Percentiles rank a stretch among this genome's conserved stretches.
Conservation (phyloP, 2,329 filamentous ascomycete genomes). For the Diaporthe batatas region DNA sequence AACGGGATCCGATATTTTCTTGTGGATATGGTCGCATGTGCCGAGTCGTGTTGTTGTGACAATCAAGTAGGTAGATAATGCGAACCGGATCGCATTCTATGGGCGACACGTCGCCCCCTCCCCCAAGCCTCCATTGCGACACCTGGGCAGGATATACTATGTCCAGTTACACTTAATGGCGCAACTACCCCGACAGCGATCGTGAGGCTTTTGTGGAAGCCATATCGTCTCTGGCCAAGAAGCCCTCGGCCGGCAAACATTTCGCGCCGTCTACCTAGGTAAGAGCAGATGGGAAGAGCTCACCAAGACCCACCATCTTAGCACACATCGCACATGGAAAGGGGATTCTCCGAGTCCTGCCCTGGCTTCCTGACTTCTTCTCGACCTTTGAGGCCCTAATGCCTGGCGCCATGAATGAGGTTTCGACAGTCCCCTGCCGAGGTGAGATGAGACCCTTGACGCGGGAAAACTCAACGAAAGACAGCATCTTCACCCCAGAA, state of each 20-base stretch:
- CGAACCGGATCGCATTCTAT: too few species aligned
- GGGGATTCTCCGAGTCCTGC: conserved; percentile 35
- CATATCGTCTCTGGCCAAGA: conserved; percentile 49
- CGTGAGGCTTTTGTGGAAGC: conserved; percentile 49
- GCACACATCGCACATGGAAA: conserved; percentile 51
- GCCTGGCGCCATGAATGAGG: conserved; percentile 32
- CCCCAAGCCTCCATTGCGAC: background rate
- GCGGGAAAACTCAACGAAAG: conserved; percentile 30
- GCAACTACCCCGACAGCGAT: conserved; percentile 49
- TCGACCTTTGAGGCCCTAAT: conserved; percentile 36
- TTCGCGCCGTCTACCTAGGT: conserved; percentile 46
- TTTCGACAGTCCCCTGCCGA: conserved; percentile 22
- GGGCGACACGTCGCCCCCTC: background rate
- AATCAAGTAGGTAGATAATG: conserved; percentile 6
- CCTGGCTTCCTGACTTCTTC: conserved; percentile 35
- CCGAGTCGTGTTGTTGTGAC: background rate
- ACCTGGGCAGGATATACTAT: conserved; percentile 25
- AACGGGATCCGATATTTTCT: conserved; percentile 30
- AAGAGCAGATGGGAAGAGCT: conserved; percentile 52
- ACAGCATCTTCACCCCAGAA: conserved; percentile 23
- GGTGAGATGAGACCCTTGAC: conserved; percentile 38
- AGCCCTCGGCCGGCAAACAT: conserved; percentile 46
- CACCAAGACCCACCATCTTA: conserved; percentile 49
- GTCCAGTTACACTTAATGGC: conserved; percentile 49
- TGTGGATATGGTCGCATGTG: conserved; percentile 30